phyloP scores from a whole-genome alignment of 768 basidiomycete genomes.

The Lactarius sanguifluus region DNA sequence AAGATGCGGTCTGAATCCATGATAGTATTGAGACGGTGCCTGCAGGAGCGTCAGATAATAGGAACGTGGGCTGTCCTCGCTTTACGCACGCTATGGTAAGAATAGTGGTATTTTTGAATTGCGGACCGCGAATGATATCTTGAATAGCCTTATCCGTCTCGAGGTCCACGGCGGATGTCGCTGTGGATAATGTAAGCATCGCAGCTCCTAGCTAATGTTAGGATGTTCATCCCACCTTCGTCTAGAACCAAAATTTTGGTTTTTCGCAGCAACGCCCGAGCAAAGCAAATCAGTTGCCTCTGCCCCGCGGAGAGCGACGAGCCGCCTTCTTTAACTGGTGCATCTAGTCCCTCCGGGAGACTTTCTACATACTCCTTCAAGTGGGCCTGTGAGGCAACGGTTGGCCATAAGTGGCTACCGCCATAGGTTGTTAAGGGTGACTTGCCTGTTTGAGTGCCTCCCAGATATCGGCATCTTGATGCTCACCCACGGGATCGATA shows the following conservation, averaged over 20 bases:
- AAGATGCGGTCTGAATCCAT: constrained; percentile 78
- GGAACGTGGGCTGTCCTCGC: constrained; percentile 6
- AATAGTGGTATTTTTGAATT: constrained; percentile 78
- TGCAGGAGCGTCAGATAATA: constrained; percentile 32
- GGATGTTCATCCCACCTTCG: constrained; percentile 55
- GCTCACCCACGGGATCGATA: constrained; percentile 78
- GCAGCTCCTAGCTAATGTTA: constrained; percentile 2
- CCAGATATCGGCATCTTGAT: constrained; percentile 86
- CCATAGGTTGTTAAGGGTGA: constrained; percentile 31
- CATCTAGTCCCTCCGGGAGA: constrained; percentile 67
- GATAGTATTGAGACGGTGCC: constrained; percentile 82
- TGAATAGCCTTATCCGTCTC: constrained; percentile 90
- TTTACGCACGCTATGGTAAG: constrained; percentile 77
- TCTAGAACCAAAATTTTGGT: constrained; percentile 91
- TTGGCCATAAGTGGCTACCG: not conserved
- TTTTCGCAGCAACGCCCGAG: constrained; percentile 78
- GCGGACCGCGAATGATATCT: constrained; percentile 77
- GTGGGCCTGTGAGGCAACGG: constrained; percentile 47
- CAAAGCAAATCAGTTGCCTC: constrained; percentile 85
- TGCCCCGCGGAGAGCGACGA: constrained; percentile 84
- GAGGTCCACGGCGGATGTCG: constrained; percentile 86
- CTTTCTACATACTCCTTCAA: constrained; percentile 67
- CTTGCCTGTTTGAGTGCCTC: constrained; percentile 65
- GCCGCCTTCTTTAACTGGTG: constrained; percentile 74
- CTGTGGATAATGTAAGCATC: constrained; percentile 38